Evolutionary conservation across 202 grass and related monocot species (phyloP).

Genomic region (Musa balbisiana): DNA sequence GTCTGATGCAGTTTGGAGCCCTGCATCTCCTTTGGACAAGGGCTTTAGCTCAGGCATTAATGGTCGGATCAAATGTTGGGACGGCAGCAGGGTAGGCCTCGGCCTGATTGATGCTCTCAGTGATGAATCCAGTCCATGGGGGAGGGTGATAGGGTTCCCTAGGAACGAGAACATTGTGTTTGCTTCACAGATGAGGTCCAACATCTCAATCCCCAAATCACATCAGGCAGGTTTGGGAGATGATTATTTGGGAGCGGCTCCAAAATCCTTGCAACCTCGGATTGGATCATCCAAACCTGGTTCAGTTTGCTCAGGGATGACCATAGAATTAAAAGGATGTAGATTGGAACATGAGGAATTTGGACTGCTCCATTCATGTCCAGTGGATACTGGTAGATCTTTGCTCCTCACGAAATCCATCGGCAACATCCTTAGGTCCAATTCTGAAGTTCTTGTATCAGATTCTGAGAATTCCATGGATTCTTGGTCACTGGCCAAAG

Average conservation of each 20-base stretch:
- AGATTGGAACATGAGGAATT: constrained; percentile 42
- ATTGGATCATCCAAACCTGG: not conserved
- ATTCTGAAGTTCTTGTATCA: constrained; percentile 9
- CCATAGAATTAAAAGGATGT: constrained; percentile 19
- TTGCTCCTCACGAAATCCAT: not conserved
- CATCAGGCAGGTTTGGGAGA: not conserved
- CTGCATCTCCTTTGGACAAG: constrained; percentile 87
- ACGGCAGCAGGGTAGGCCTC: constrained; percentile 52
- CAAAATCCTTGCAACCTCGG: not conserved
- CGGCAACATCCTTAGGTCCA: not conserved
- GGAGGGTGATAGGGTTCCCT: constrained; percentile 38
- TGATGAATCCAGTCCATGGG: constrained; percentile 26
- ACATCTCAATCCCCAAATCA: not conserved
- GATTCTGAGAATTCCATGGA: constrained; percentile 19
- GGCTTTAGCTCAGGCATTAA: constrained; percentile 33
- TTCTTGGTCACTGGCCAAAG: constrained; percentile 1
- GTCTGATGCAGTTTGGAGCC: constrained; percentile 52
- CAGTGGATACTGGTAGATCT: constrained; percentile 23
- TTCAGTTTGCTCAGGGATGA: not conserved
- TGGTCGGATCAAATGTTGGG: constrained; percentile 39
- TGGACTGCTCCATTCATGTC: constrained; percentile 57
- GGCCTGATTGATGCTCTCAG: constrained; percentile 64
- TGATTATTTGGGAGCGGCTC: constrained; percentile 2
- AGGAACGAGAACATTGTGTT: constrained; percentile 14
- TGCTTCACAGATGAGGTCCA: constrained; percentile 22